phyloP scores from a whole-genome alignment of 2,329 filamentous ascomycete species.

The Phaeosphaeriaceae sp. region DNA sequence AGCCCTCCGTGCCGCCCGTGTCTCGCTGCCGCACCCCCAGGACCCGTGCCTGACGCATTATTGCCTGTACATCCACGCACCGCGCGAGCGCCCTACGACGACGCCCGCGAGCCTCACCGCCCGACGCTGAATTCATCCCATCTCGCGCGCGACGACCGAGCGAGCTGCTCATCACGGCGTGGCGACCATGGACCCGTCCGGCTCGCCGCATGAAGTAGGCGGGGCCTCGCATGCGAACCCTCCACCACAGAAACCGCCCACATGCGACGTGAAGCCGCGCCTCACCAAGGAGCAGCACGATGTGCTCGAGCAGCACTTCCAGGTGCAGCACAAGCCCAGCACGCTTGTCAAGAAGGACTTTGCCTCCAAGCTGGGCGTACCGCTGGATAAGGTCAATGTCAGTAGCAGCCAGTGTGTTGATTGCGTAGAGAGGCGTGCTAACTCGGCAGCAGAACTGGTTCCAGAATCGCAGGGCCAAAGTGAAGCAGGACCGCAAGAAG shows the following conservation, averaged over 20 bases:
- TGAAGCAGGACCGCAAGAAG: conserved; percentile 61
- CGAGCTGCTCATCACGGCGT: conserved; percentile 30
- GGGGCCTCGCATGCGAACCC: conserved; percentile 23
- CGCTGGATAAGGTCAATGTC: conserved; percentile 62
- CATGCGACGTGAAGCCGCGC: conserved; percentile 58
- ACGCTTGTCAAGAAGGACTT: conserved; percentile 60
- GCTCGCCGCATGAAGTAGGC: conserved; percentile 19
- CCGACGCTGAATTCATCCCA: conserved; percentile 11
- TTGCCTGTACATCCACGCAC: conserved; percentile 8
- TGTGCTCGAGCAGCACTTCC: conserved; percentile 58
- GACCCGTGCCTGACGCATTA: conserved; percentile 21
- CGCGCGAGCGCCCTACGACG: conserved; percentile 1
- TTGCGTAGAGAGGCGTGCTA: conserved; percentile 27
- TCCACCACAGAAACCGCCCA: conserved; percentile 33
- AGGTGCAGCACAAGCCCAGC: conserved; percentile 57
- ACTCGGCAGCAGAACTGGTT: conserved; percentile 58
- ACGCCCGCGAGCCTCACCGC: conserved; percentile 2
- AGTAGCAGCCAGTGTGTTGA: conserved; percentile 28
- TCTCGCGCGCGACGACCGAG: conserved; percentile 13
- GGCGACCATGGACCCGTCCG: conserved; percentile 38
- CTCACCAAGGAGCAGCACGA: conserved; percentile 62
- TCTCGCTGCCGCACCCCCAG: conserved; percentile 20
- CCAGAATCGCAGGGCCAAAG: conserved; percentile 60
- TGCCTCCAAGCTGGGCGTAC: conserved; percentile 55
- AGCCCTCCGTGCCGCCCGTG: conserved; percentile 7